These are phyloP conservation scores for Dendrostoma leiphaemia DNA, from an alignment of 2,329 filamentous ascomycete genomes.

Conservation along the genomic window DNA sequence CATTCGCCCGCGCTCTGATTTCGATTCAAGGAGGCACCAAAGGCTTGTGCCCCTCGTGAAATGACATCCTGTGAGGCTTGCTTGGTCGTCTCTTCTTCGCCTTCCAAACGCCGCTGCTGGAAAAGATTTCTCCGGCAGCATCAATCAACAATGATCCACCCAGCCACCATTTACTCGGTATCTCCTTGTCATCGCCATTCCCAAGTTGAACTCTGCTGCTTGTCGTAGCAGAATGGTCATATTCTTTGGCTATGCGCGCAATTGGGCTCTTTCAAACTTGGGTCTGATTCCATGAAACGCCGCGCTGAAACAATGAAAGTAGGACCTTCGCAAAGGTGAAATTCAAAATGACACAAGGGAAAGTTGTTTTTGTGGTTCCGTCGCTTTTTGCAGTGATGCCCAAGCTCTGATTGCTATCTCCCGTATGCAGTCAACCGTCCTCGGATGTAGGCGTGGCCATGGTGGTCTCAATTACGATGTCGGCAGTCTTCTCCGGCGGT, in stretches of 20 bases:
- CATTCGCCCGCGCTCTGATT: background rate
- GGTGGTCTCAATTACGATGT: background rate
- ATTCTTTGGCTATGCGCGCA: background rate
- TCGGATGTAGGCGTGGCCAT: background rate
- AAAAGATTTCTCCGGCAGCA: background rate
- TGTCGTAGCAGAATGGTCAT: background rate
- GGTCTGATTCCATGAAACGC: slow-evolving; percentile 13
- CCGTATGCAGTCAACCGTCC: background rate
- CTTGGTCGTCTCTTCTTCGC: background rate
- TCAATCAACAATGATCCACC: background rate
- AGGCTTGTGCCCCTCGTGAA: background rate
- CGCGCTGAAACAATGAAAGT: slow-evolving; percentile 13
- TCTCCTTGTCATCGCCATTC: background rate
- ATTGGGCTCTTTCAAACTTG: background rate
- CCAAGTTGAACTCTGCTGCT: background rate
- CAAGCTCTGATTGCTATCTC: background rate
- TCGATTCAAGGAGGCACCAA: background rate
- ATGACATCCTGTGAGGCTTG: too few species aligned
- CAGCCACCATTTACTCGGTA: background rate
- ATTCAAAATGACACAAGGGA: slow-evolving; percentile 8
- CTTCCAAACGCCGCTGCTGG: background rate
- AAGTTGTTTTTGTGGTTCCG: too few species aligned
- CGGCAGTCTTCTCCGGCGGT: slow-evolving; percentile 24
- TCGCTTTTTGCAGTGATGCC: background rate
- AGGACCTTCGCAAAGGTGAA: background rate